Conservation (phyloP, 768 basidiomycete species). For the Panus rudis region DNA sequence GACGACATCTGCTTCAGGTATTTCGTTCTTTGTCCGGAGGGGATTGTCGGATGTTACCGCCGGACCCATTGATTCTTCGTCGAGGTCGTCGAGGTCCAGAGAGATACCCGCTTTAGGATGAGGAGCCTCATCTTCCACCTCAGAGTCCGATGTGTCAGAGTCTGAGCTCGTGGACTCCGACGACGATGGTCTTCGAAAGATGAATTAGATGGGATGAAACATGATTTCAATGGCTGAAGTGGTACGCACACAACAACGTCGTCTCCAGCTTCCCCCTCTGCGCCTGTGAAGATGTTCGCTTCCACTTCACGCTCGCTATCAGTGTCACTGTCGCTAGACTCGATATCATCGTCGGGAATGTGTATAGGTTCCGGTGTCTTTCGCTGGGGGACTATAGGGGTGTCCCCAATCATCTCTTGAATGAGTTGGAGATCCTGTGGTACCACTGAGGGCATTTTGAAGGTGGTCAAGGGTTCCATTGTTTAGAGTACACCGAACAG, state of each 20-base stretch:
- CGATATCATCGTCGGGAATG: slow-evolving; percentile 36
- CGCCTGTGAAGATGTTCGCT: slow-evolving; percentile 41
- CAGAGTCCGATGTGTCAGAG: slow-evolving; percentile 19
- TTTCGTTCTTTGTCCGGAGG: slow-evolving; percentile 66
- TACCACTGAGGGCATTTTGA: slow-evolving; percentile 54
- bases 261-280: slow-evolving; percentile 33
- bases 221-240: not conserved
- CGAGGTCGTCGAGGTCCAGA: slow-evolving; percentile 27
- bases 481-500: not conserved
- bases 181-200: slow-evolving; percentile 3
- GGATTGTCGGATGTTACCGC: slow-evolving; percentile 33
- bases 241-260: slow-evolving; percentile 1
- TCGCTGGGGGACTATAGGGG: slow-evolving; percentile 1
- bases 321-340: slow-evolving; percentile 41
- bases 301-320: slow-evolving; percentile 73
- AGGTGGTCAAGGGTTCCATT: no score
- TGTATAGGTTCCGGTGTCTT: not conserved
- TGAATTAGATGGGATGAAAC: not conserved
- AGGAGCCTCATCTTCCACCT: slow-evolving; percentile 22
- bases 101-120: not conserved
- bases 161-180: slow-evolving; percentile 23
- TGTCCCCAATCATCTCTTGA: slow-evolving; percentile 49
- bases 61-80: slow-evolving; percentile 47
- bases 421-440: slow-evolving; percentile 76
- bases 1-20: slow-evolving; percentile 47